Evolutionary conservation across 768 basidiomycete species (phyloP), one percentile per base, ranked within the genome.

Genomic region (Rhodotorula taiwanensis): DNA sequence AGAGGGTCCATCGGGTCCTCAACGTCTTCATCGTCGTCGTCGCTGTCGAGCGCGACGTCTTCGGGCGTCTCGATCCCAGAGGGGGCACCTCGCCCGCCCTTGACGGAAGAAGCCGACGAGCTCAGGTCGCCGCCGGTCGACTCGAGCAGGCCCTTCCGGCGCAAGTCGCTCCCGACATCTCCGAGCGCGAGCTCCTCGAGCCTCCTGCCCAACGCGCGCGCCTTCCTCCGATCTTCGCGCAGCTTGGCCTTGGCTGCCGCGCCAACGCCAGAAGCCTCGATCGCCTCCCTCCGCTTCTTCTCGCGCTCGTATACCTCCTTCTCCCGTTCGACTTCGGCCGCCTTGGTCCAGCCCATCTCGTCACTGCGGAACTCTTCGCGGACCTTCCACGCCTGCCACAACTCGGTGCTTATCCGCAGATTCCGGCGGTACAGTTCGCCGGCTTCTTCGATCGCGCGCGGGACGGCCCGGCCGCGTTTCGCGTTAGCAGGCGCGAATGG

Each of bases 381-480:
- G 23, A 90, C 88, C 74, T 86, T 82, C 89, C 90, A 97, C 84
- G 93, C 89, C 78, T 99, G 95, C 78, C 84, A 84, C 23, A 97
- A 78, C 28, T 91, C 83, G 54, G 93, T 79, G 52, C 89, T 87
- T 62, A 97, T 81, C 72, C 95, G 86, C 84, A 94, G 86, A 73
- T 98, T 91, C 66, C 83, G 83, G 67, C 83, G 83, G 75, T 93
- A 98, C 48, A 99, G 80, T 55, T 83, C 83, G 75, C 94, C 90
- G 1, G 95, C 95, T 75, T 99, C 95, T 49, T 91, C 90, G 62
- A 99, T 91, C 7, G 92, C 91, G 75, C 86, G 92, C 4, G 95
- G 95, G 5, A 98, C 89, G 81, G 50, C 74, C 61, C 33, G 82
- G 79, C 56, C 64, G 59, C 79, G 79, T 58, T 76, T 62, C 51